Conservation (phyloP, 176 grass and related monocot genomes). For the Coix lacrymajobi region DNA sequence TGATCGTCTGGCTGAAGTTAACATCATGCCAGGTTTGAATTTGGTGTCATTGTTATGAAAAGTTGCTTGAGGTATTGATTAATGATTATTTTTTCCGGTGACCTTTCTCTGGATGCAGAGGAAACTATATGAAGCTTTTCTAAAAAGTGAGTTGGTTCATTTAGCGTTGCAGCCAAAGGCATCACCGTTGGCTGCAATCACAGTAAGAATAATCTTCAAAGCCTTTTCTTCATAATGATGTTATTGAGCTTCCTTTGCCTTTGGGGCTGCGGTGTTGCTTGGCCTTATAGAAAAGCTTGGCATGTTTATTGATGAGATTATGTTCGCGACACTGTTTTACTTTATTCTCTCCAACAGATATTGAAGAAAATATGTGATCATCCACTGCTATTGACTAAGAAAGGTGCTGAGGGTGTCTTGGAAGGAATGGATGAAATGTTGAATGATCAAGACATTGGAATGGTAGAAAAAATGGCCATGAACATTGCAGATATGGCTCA, state of each 20-base stretch:
- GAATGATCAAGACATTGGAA: conserved; percentile 59
- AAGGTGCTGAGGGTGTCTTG: conserved; percentile 63
- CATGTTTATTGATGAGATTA: background rate
- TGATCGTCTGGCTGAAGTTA: conserved; percentile 93
- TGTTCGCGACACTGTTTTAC: background rate
- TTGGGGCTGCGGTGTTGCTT: background rate
- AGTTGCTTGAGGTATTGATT: conserved; percentile 6
- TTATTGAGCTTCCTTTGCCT: conserved; percentile 4
- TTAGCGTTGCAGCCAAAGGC: conserved; percentile 38
- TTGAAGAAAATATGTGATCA: conserved; percentile 97
- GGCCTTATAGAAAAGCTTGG: background rate
- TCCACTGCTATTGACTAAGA: conserved; percentile 77
- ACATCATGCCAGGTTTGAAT: conserved; percentile 64
- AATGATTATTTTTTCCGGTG: background rate
- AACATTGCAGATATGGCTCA: conserved; percentile 70
- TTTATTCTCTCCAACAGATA: conserved; percentile 55
- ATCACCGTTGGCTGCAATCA: conserved; percentile 73
- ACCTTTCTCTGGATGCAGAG: conserved; percentile 48
- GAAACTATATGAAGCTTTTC: conserved; percentile 92
- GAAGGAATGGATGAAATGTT: conserved; percentile 80
- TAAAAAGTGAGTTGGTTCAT: conserved; percentile 80
- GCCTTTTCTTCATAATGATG: conserved; percentile 6
- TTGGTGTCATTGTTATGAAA: background rate
- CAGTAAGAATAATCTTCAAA: conserved; percentile 41
- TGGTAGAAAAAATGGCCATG: conserved; percentile 82